Conservation (phyloP, 2,329 filamentous ascomycete species). For the Helotiales sp. region DNA sequence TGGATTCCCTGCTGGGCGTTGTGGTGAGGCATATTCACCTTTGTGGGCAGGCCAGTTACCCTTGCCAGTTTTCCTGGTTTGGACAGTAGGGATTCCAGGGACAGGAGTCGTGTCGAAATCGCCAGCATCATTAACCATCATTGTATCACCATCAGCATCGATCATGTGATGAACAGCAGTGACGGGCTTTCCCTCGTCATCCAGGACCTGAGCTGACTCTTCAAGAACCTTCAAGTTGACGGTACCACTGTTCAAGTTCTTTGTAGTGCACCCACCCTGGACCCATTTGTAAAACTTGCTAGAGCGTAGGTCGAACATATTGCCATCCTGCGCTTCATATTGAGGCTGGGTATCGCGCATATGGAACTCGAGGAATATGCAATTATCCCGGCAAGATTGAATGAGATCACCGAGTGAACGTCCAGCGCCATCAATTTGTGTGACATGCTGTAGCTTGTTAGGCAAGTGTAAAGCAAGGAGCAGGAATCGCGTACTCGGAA, state of each 20-base stretch:
- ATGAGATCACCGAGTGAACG: not conserved
- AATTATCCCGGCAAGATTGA: not conserved
- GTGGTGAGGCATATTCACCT: not conserved
- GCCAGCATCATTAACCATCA: not conserved
- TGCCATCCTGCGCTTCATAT: not conserved
- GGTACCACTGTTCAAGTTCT: not conserved
- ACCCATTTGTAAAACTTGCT: not conserved
- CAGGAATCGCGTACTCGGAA: not conserved
- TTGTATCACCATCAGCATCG: not conserved
- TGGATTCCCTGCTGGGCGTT: not conserved
- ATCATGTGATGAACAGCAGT: not conserved
- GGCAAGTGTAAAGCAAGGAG: not conserved
- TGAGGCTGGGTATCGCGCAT: not conserved
- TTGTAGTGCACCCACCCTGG: not conserved
- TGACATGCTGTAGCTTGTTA: not conserved
- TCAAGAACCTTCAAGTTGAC: not conserved
- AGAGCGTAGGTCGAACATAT: not conserved
- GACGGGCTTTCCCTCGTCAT: not conserved
- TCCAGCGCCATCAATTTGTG: not conserved
- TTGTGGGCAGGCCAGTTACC: not conserved
- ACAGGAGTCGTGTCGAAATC: not conserved
- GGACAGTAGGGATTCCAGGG: not conserved
- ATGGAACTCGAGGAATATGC: not conserved
- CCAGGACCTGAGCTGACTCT: too few relatives aligned
- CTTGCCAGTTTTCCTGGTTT: not conserved